Conservation (phyloP, 1,139 yeast species). For the Yamadazyma pseudoaaseri region DNA sequence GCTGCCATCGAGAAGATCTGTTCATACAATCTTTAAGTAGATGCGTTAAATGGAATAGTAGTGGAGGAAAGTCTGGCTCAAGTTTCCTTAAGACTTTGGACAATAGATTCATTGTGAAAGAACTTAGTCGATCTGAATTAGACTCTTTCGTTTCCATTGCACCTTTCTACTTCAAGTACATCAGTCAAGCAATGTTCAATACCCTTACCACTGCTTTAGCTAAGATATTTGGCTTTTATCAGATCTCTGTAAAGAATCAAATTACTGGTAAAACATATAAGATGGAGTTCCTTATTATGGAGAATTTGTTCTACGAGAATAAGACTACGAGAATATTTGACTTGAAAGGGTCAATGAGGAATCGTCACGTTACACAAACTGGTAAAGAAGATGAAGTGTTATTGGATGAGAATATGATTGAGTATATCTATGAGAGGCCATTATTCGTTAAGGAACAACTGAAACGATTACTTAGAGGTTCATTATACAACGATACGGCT, state of each 20-base stretch:
- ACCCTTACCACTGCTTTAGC: conserved; percentile 93
- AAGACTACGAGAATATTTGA: conserved; percentile 89
- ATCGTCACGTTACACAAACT: conserved; percentile 93
- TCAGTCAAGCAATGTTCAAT: conserved; percentile 93
- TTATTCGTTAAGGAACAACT: conserved; percentile 92
- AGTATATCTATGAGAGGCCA: conserved; percentile 94
- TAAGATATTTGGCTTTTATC: conserved; percentile 93
- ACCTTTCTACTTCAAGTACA: conserved; percentile 93
- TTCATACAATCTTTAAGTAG: conserved; percentile 88
- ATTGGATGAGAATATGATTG: conserved; percentile 97
- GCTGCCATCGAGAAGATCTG: conserved; percentile 74
- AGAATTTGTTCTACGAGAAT: conserved; percentile 83
- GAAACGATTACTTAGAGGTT: conserved; percentile 79
- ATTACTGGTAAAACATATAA: conserved; percentile 73
- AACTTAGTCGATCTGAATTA: conserved; percentile 80
- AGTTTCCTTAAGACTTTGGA: conserved; percentile 90
- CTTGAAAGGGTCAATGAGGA: conserved; percentile 96
- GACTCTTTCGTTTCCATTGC: conserved; percentile 96
- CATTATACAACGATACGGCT: conserved; percentile 91
- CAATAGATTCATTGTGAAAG: conserved; percentile 86
- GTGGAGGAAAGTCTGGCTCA: conserved; percentile 96
- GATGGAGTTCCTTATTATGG: conserved; percentile 95
- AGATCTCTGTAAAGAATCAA: conserved; percentile 81
- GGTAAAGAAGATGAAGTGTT: conserved; percentile 94
- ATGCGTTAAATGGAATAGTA: conserved; percentile 93